Evolutionary conservation across 257 asterid genomes (phyloP).

Genomic region (Agastache rugosa): DNA sequence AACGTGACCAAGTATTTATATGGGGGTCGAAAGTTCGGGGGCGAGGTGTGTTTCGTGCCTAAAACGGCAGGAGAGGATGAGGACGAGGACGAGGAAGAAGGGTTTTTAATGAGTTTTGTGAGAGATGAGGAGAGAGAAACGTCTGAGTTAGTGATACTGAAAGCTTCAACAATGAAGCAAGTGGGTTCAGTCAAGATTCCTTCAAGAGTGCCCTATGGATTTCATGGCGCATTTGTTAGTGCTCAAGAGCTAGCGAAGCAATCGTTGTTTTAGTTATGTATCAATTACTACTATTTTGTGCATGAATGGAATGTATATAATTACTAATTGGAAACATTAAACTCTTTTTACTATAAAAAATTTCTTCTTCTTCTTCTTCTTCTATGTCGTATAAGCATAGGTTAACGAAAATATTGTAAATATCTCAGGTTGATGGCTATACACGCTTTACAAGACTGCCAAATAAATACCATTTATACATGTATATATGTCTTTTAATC

Average conservation of each 20-base stretch:
- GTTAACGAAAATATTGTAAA: too few species aligned
- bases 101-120: conserved; percentile 53
- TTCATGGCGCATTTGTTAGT: conserved; percentile 69
- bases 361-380: not conserved
- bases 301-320: not conserved
- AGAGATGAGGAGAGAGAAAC: conserved; percentile 52
- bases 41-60: conserved; percentile 58
- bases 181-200: conserved; percentile 55
- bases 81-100: conserved; percentile 46
- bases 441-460: too few species aligned
- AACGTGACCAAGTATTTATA: conserved; percentile 45
- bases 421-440: too few species aligned
- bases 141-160: conserved; percentile 55
- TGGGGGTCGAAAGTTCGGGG: conserved; percentile 52
- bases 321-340: not conserved
- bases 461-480: too few species aligned
- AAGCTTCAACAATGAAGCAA: conserved; percentile 58
- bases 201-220: conserved; percentile 70
- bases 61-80: conserved; percentile 40
- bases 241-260: conserved; percentile 49
- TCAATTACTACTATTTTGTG: not conserved
- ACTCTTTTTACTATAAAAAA: not conserved
- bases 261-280: conserved; percentile 7
- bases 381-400: not conserved
- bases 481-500: too few species aligned